These are phyloP conservation scores for Sparassis latifolia DNA, from an alignment of 1,284 basidiomycete genomes.

Conservation along the genomic window DNA sequence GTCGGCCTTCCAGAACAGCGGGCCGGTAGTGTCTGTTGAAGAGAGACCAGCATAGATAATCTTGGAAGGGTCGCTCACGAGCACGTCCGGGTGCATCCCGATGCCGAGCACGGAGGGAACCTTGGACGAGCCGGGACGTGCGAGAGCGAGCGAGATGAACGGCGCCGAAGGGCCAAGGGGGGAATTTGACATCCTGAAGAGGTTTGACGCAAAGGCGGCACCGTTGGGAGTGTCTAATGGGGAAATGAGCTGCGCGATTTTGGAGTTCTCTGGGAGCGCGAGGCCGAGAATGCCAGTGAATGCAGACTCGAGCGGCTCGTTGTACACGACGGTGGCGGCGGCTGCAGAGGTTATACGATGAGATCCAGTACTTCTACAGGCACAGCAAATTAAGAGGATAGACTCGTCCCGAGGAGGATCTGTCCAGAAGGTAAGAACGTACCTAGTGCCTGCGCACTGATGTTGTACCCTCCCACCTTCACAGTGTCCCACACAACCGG, in stretches of 20 bases:
- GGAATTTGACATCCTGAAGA: constrained; percentile 55
- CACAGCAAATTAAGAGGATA: not conserved
- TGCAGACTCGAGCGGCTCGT: constrained; percentile 45
- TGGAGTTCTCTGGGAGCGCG: constrained; percentile 58
- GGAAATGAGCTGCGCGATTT: constrained; percentile 45
- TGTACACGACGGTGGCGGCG: constrained; percentile 42
- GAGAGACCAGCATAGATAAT: constrained; percentile 45
- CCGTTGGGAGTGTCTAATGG: constrained; percentile 52
- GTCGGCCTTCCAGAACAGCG: constrained; percentile 53
- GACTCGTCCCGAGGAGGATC: not conserved
- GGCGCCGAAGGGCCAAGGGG: constrained; percentile 44
- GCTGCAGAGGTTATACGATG: constrained; percentile 27
- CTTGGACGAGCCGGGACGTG: constrained; percentile 51
- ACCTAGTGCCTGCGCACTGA: constrained; percentile 61
- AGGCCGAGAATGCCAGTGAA: constrained; percentile 70
- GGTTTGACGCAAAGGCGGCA: constrained; percentile 54
- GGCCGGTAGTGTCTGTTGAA: constrained; percentile 28
- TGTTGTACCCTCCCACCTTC: constrained; percentile 48
- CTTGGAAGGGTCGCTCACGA: constrained; percentile 45
- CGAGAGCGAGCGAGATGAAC: constrained; percentile 63
- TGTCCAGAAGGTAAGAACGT: constrained; percentile 10
- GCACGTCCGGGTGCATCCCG: constrained; percentile 50
- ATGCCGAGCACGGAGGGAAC: constrained; percentile 59
- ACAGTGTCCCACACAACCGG: constrained; percentile 64
- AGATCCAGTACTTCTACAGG: not conserved